Evolutionary conservation across 768 basidiomycete species (phyloP), one percentile per base, ranked within the genome.

Genomic region (Saitozyma podzolica): DNA sequence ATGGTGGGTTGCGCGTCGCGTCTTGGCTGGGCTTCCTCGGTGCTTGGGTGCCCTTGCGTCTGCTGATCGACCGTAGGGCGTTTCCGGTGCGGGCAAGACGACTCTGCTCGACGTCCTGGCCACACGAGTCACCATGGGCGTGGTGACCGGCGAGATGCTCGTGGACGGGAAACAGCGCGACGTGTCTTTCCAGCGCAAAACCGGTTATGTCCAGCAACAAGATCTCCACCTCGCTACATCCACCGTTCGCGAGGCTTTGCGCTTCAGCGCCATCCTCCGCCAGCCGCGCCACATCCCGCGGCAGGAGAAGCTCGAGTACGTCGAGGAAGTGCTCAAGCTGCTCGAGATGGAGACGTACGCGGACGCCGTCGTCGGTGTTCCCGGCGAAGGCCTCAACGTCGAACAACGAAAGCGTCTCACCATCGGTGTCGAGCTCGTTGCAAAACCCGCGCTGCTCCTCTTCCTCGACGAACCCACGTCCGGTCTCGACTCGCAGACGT

Each of bases 401-500:
- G 67, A 66, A 51, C 62, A 66, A 42, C 56, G 64, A 6, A 68
- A 69, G 64, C 79, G 61, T 65, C 48, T 73, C 48, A 68, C 73
- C 20, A 73, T 75, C 75, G 82, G 79, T 55, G 81, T 83, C 55
- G 82, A 83, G 64, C 70, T 79, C 45, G 79, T 79, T 17, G 75
- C 74, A 53, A 81, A 82, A 65, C 81, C 81, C 14, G 76, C 75
- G 39, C 74, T 83, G 9, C 68, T 83, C 56, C 73, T 82, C 37
- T 83, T 82, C 76, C 73, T 81, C 62, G 88, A 86, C 65, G 82
- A 83, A 58, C 80, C 80, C 9, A 81, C 80, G 29, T 81, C 80
- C 20, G 80, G 81, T 64, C 73, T 83, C 14, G 90, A 92, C 75
- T 91, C 90, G 3, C 90, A 91, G 77, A 89, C 87, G 58, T 90